Evolutionary conservation across 306 rosid species (phyloP).

Genomic region (Cucurbita ficifolia): DNA sequence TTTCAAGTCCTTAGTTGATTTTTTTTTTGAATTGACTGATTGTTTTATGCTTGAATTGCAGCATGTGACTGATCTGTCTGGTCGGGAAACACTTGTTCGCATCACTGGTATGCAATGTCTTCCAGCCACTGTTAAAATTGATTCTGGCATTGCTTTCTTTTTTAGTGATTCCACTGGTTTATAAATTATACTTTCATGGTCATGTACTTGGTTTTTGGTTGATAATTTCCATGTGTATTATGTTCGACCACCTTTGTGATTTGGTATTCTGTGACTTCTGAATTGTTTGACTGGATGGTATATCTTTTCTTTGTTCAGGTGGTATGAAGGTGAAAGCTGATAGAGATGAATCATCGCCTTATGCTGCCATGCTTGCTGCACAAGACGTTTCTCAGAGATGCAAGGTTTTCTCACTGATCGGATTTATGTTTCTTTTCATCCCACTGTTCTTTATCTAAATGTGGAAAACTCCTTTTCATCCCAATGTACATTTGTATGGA

Average conservation of each 20-base stretch:
- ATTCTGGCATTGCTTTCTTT: neutral
- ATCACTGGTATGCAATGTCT: slow-evolving; percentile 33
- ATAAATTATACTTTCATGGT: neutral
- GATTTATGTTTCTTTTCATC: neutral
- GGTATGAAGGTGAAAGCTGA: slow-evolving; percentile 96
- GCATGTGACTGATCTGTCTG: slow-evolving; percentile 88
- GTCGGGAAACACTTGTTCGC: slow-evolving; percentile 74
- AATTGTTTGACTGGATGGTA: neutral
- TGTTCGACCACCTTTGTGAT: neutral
- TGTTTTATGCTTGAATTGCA: slow-evolving; percentile 11
- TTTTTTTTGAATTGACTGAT: neutral
- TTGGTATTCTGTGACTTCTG: neutral
- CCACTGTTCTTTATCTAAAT: neutral
- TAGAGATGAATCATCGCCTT: slow-evolving; percentile 84
- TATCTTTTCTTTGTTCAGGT: slow-evolving; percentile 20
- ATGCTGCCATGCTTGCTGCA: slow-evolving; percentile 94
- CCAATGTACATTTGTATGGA: neutral
- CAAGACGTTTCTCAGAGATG: slow-evolving; percentile 76
- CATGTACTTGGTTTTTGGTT: neutral
- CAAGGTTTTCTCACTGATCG: slow-evolving; percentile 32
- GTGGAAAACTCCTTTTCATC: neutral
- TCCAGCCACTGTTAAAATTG: neutral
- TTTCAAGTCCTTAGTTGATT: neutral
- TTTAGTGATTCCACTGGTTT: neutral
- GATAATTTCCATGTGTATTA: neutral